Percentiles rank a stretch among this genome's conserved stretches.
phyloP scores from a whole-genome alignment of 2,329 filamentous ascomycete species.

The Fusarium tupiense region DNA sequence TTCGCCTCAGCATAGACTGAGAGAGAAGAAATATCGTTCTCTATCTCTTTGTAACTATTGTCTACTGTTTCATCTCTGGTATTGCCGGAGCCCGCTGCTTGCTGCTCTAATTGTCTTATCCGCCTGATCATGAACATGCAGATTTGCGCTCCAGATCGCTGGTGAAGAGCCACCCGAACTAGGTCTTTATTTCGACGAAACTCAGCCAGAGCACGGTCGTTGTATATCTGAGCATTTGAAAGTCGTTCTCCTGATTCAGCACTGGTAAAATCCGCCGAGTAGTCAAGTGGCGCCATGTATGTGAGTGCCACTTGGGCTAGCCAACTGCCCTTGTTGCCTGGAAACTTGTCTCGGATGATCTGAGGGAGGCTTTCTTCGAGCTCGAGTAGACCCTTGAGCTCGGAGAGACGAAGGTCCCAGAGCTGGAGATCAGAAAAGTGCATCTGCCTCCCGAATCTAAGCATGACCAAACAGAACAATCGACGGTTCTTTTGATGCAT shows the following conservation, averaged over 20 bases:
- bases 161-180: neutral
- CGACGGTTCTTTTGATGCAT: neutral
- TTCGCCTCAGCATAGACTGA: neutral
- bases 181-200: neutral
- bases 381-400: neutral
- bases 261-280: neutral
- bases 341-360: neutral
- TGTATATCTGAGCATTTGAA: neutral
- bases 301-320: neutral
- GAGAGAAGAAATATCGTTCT: neutral
- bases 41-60: rapidly evolving
- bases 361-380: neutral
- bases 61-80: rapidly evolving
- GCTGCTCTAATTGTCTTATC: neutral
- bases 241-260: neutral
- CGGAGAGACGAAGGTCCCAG: neutral
- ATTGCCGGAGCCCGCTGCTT: neutral
- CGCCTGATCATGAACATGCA: neutral
- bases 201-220: neutral
- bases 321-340: neutral
- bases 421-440: neutral
- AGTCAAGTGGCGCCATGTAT: neutral
- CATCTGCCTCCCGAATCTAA: neutral
- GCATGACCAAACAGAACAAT: neutral
- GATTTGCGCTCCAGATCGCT: neutral